These are phyloP conservation scores for Crithidia mellificae DNA, from an alignment of 208 protist species.

Conservation along the genomic window DNA sequence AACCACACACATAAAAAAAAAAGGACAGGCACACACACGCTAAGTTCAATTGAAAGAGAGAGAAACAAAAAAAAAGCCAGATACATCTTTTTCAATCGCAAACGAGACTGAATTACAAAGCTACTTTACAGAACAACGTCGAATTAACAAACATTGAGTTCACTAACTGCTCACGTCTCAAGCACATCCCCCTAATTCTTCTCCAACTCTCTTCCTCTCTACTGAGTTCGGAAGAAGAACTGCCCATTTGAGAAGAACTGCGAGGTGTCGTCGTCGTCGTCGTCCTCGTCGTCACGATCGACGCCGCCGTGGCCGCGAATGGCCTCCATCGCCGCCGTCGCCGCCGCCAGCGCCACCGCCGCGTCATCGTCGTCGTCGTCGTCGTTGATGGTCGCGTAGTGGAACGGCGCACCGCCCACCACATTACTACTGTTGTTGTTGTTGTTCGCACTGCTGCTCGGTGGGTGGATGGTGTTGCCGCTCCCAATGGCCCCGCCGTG, in stretches of 20 bases:
- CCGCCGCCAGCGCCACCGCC: constrained; percentile 29
- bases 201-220: not conserved
- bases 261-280: constrained; percentile 26
- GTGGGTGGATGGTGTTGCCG: too few species aligned
- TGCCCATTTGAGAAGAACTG: constrained; percentile 32
- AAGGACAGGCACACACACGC: too few species aligned
- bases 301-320: constrained; percentile 28
- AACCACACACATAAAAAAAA: too few species aligned
- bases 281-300: constrained; percentile 25
- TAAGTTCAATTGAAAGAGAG: too few species aligned
- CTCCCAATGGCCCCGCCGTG: not conserved
- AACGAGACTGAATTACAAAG: too few species aligned
- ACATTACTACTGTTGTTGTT: too few species aligned
- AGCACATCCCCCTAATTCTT: too few species aligned
- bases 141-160: too few species aligned
- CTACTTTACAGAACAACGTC: too few species aligned
- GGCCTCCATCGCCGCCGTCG: constrained; percentile 33
- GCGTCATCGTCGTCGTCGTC: constrained; percentile 39
- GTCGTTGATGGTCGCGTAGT: constrained; percentile 29
- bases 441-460: not conserved
- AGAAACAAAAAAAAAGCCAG: too few species aligned
- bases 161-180: too few species aligned
- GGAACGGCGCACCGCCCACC: constrained; percentile 3
- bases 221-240: constrained; percentile 34
- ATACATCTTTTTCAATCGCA: too few species aligned